These are phyloP conservation scores for Collariella sp. DNA, from an alignment of 495 filamentous ascomycete genomes.

Conservation along the genomic window DNA sequence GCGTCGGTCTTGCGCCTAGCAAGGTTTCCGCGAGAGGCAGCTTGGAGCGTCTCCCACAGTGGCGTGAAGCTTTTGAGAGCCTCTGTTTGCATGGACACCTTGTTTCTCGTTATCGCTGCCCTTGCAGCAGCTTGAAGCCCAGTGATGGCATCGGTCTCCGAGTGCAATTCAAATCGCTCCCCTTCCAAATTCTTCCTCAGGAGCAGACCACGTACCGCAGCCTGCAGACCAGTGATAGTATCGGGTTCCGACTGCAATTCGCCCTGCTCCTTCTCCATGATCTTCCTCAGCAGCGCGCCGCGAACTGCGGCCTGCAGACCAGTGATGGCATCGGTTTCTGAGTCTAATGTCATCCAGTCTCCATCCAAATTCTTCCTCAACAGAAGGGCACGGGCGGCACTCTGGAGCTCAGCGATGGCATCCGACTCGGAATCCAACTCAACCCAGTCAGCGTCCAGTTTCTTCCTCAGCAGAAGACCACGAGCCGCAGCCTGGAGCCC, in stretches of 20 bases:
- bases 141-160: not conserved
- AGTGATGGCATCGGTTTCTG: not conserved
- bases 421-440: slow-evolving; percentile 31
- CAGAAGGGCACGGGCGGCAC: slow-evolving; percentile 43
- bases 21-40: slow-evolving; percentile 38
- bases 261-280: too few species aligned
- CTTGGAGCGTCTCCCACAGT: slow-evolving; percentile 43
- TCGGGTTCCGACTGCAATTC: slow-evolving; percentile 15
- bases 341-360: slow-evolving; percentile 8
- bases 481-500: slow-evolving; percentile 46
- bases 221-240: slow-evolving; percentile 43
- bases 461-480: slow-evolving; percentile 40
- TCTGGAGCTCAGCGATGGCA: slow-evolving; percentile 42
- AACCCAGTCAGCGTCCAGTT: slow-evolving; percentile 28
- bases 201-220: slow-evolving; percentile 44
- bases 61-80: slow-evolving; percentile 33
- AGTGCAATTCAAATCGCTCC: slow-evolving; percentile 9
- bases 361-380: slow-evolving; percentile 33
- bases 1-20: slow-evolving; percentile 34
- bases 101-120: slow-evolving; percentile 31
- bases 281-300: too few species aligned
- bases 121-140: slow-evolving; percentile 30
- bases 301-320: slow-evolving; percentile 31
- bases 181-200: slow-evolving; percentile 33
- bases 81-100: slow-evolving; percentile 30